Base-by-base conservation (phyloP, 2,329 filamentous ascomycete genomes). In the Talaromyces sp. region DNA sequence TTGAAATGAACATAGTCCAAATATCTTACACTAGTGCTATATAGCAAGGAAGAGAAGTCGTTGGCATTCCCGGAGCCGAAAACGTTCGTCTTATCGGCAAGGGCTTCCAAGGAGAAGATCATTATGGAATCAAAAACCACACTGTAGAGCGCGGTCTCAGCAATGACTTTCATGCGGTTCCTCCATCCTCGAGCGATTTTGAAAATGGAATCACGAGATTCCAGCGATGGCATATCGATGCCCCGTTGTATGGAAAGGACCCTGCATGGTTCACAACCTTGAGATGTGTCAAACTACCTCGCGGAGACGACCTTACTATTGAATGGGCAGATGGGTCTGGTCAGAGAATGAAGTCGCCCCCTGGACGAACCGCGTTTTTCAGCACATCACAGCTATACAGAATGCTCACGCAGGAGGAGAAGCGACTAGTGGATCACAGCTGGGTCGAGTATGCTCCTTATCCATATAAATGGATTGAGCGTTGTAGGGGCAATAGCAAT, bases 181-280 rank as follows among this genome's bases (percentile, higher is more conserved):
- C 68, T 13, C 70, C 77, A 11, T 58, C 68, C 0, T 58, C 66
- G 6, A 69, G 70, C 1, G 73, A 78, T 4, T 80, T 80, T 59
- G 64, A 71, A 1, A 64, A 68, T 5, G 78, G 79, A 10, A 71
- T 77, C 50, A 79, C 77, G 0, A 76, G 78, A 19, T 81, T 81
- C 61, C 78, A 81, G 53, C 69, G 76, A 27, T 81, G 79, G 79
- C 79, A 81, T 61, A 78, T 81, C n/a, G 78, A 81, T 61, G 79
- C 77, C 8, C 77, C 78, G 1, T 69, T 80, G 1, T 80, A 79
- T 62, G 74, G 64, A 3, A 70, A 73, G 5, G 73, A 79, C 29
- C 77, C 77, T 0, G 73, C 77, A 1, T 76, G 72, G 70, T 78
- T 78, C 64, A 80, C 76, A 5, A 77, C 76, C 2, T 69, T 80